Evolutionary conservation across 768 basidiomycete species (phyloP), one percentile per base, ranked within the genome.

Genomic region (Cubamyces sp.): DNA sequence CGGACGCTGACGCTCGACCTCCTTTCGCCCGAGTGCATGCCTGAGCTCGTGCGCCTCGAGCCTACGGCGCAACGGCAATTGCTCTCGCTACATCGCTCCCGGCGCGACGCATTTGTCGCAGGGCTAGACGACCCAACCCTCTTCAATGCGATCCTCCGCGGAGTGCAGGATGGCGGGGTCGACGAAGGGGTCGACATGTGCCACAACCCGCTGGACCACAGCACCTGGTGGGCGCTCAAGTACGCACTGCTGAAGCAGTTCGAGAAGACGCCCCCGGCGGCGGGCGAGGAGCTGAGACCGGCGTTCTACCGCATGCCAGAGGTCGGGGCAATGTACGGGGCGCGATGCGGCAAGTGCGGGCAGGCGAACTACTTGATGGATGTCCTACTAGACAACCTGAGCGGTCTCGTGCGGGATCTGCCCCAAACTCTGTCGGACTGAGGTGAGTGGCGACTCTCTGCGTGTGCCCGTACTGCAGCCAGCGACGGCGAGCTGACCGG

Each of bases 1-100:
- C 68, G 74, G 30, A 81, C 83, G 8, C 68, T 84, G 25, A 66
- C 68, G 19, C 62, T 81, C 14, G 72, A 78, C 59, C 69, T 85
- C 5, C 76, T 78, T 61, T 72, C 75, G 19, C 74, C 77, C 8
- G 66, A 70, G 30, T 57, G 74, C 37, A 66, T 74, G 15, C 51
- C 66, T 1, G 66, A 72, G 21, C 74, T 82, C 5, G 69, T 74
- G 40, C 64, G 66, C n/a, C 71, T 83, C 30, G 68, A 78, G 9
- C 68, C 78, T 0, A 70, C 71, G n/a, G 67, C 71, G 53, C 72
- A 81, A 26, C 69, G 79, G 60, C 54, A 64, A 28, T 74, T 84
- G 39, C 61, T 83, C 18, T 64, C 69, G 15, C 74, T 82, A 21
- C 82, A 82, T 68, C 73, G 79, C 15, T 64, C 66, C 5, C 75